phyloP scores from a whole-genome alignment of 192 early-diverging fungal species.

The Linnemannia elongata region DNA sequence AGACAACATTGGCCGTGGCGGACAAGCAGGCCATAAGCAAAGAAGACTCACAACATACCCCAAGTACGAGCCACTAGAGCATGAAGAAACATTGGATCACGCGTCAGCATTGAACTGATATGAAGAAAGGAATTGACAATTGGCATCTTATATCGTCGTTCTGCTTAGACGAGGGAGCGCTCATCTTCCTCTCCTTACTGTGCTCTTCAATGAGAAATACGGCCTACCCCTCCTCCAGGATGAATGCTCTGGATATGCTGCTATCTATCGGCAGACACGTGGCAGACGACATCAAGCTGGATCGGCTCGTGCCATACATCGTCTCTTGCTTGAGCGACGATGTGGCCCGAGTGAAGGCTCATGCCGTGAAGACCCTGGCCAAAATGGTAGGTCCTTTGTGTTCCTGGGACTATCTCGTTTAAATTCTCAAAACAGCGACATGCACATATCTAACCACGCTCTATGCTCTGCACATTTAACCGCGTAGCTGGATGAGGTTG shows the following conservation, averaged over 20 bases:
- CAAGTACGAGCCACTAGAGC: conserved; percentile 24
- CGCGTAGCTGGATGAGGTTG: conserved; percentile 77
- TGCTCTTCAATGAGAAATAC: conserved; percentile 80
- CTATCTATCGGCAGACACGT: conserved; percentile 76
- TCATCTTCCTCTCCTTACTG: conserved; percentile 76
- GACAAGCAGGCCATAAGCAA: conserved; percentile 13
- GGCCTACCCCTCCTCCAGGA: conserved; percentile 75
- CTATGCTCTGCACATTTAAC: not conserved
- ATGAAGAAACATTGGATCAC: not conserved
- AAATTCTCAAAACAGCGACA: not conserved
- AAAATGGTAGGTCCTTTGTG: conserved; percentile 69
- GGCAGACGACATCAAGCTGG: conserved; percentile 79
- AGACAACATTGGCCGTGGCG: conserved; percentile 16
- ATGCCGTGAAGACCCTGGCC: conserved; percentile 74
- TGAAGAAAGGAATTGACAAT: not conserved
- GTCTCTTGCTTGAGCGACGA: conserved; percentile 76
- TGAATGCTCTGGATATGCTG: conserved; percentile 81
- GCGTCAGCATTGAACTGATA: no score
- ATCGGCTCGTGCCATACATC: conserved; percentile 85
- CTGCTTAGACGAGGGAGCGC: conserved; percentile 70
- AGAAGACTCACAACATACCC: conserved; percentile 28
- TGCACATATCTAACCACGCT: not conserved
- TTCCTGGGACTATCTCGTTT: not conserved
- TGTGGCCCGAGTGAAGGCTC: conserved; percentile 70
- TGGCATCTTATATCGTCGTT: not conserved